Conservation (phyloP, 768 basidiomycete genomes). For the Fomitopsis serialis region DNA sequence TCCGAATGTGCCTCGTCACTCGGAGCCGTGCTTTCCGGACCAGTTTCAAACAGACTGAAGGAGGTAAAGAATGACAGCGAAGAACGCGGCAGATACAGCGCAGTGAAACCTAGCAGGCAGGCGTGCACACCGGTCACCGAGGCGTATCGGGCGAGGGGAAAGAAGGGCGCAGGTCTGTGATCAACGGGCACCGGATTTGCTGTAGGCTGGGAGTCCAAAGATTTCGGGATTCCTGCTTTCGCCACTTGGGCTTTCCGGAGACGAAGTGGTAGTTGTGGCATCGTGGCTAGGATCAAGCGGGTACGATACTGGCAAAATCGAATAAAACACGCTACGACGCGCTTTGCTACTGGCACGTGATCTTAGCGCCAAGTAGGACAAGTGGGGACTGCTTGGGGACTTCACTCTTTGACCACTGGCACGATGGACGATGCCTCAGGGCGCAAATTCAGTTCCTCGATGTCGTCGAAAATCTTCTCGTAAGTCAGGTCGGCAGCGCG, state of each 20-base stretch:
- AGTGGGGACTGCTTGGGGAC: too few relatives aligned
- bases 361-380: too few relatives aligned
- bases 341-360: too few relatives aligned
- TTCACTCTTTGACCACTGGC: too few relatives aligned
- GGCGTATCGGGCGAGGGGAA: constrained; percentile 56
- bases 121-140: constrained; percentile 66
- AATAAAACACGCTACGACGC: background rate
- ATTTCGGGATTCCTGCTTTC: background rate
- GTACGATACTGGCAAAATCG: background rate
- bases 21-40: constrained; percentile 9
- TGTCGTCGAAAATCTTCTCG: too few relatives aligned
- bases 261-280: background rate
- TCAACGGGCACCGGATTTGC: background rate
- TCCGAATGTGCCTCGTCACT: background rate
- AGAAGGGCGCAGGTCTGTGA: constrained; percentile 16
- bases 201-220: background rate
- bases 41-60: constrained; percentile 19
- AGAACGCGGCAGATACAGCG: constrained; percentile 67
- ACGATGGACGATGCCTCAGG: too few relatives aligned
- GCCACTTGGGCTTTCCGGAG: constrained; percentile 5
- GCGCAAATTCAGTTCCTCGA: too few relatives aligned
- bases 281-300: background rate
- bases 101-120: constrained; percentile 58
- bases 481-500: too few relatives aligned
- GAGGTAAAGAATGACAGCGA: constrained; percentile 33